Base-by-base conservation (phyloP, 2,329 filamentous ascomycete species). In the Alternaria rosae region DNA sequence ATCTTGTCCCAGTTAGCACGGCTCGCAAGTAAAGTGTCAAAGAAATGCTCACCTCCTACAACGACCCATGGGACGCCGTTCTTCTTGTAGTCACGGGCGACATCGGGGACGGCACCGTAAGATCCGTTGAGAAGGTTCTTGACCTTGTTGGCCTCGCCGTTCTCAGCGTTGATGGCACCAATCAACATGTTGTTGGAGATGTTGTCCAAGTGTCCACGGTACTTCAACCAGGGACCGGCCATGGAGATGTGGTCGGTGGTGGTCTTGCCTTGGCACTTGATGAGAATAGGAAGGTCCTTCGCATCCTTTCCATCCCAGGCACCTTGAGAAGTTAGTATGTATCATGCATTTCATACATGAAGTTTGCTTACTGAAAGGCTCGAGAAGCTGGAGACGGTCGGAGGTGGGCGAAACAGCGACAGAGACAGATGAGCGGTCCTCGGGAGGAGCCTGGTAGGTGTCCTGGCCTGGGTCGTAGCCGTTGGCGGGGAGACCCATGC, bases 131-230 rank as follows among this genome's bases (percentile, higher is more conserved):
- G 90, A 83, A 88, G 84, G 89, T 99, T 97, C 87, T 92, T 91
- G 82, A 99, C 86, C 87, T 96, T 97, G 89, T 99, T 99, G 76
- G 93, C 94, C 86, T 98, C 93, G 64, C 91, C 93, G 84, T 98
- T 99, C 78, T 92, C 94, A 76, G 91, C 90, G 85, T 97, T 99
- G 85, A 93, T 92, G 77, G 95, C 95, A 85, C 94, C 94, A 75
- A 98, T 97, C 81, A 98, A 84, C 93, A 97, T 97, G 88, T 98
- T 98, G 90, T 98, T 97, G 80, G 94, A 97, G 85, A 98, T 97
- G 88, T 98, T 98, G 89, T 97, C 94, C 77, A 98, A 87, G 81
- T 98, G 94, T 67, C 94, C 94, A 88, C 94, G 93, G 89, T 97
- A 98, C 88, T 97, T 97, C 82, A 98, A 86, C 94, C 94, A 97